Conservation (phyloP, 2,329 filamentous ascomycete genomes). For the Ciborinia camelliae region DNA sequence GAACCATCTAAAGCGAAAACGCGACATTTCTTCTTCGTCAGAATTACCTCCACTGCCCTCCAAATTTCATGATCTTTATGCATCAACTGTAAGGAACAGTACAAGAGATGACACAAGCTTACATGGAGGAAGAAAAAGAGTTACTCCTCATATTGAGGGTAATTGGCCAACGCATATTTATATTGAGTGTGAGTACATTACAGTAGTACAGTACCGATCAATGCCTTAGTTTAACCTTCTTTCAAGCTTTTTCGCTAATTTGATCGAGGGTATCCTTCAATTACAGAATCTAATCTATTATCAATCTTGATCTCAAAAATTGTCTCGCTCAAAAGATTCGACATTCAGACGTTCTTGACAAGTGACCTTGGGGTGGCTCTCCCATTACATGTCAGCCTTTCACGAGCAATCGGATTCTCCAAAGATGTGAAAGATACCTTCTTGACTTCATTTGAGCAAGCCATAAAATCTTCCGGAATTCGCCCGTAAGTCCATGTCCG, state of each 20-base stretch:
- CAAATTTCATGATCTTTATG: slow-evolving; percentile 85
- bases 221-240: slow-evolving; percentile 8
- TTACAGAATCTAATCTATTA: slow-evolving; percentile 48
- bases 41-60: slow-evolving; percentile 70
- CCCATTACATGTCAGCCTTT: slow-evolving; percentile 88
- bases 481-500: slow-evolving; percentile 41
- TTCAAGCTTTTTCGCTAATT: slow-evolving; percentile 27
- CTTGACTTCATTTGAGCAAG: slow-evolving; percentile 49
- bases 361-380: slow-evolving; percentile 75
- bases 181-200: slow-evolving; percentile 88
- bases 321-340: slow-evolving; percentile 34
- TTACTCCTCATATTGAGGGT: slow-evolving; percentile 78
- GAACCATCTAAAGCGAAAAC: slow-evolving; percentile 37
- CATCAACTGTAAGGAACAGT: slow-evolving; percentile 72
- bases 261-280: slow-evolving; percentile 52
- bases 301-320: slow-evolving; percentile 41
- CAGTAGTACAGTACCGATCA: too few relatives aligned
- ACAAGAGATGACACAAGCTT: slow-evolving; percentile 77
- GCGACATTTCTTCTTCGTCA: slow-evolving; percentile 16
- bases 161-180: slow-evolving; percentile 94
- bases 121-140: slow-evolving; percentile 79
- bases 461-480: slow-evolving; percentile 44
- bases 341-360: slow-evolving; percentile 65
- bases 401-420: slow-evolving; percentile 70
- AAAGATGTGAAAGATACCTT: slow-evolving; percentile 72